These are phyloP conservation scores for Marchantia polymorpha DNA, from an alignment of 225 moss, liverwort and hornwort genomes.

Conservation along the genomic window DNA sequence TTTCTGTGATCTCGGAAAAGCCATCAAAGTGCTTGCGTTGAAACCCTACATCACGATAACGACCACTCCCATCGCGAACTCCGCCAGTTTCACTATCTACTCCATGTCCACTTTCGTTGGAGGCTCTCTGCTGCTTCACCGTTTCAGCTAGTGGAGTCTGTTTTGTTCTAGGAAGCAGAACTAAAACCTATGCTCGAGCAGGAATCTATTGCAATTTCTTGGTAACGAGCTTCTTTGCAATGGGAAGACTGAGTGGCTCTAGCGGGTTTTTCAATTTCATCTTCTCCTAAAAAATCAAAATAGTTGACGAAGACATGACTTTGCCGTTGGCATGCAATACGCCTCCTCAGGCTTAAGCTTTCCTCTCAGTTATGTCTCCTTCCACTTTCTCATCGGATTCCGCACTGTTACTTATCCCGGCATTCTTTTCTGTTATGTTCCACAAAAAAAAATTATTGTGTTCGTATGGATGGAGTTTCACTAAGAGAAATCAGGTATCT, in stretches of 20 bases:
- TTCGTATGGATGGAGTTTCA: no score
- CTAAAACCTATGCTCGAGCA: constrained; percentile 16
- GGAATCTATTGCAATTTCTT: constrained; percentile 29
- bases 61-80: constrained; percentile 28
- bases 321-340: constrained; percentile 24
- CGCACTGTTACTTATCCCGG: constrained; percentile 20
- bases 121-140: constrained; percentile 40
- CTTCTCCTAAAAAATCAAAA: constrained; percentile 50
- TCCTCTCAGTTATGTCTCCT: constrained; percentile 19
- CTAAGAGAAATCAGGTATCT: no score
- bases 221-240: constrained; percentile 18
- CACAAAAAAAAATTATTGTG: no score
- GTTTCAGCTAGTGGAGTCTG: constrained; percentile 30
- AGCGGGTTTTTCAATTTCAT: constrained; percentile 50
- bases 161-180: constrained; percentile 26
- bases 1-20: constrained; percentile 22
- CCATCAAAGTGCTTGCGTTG: constrained; percentile 35
- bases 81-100: constrained; percentile 46
- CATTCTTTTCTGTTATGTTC: constrained; percentile 32
- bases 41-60: constrained; percentile 33
- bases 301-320: constrained; percentile 52
- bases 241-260: constrained; percentile 37
- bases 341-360: constrained; percentile 19
- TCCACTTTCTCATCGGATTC: constrained; percentile 41
- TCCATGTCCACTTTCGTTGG: constrained; percentile 41